Evolutionary conservation across 805 yeast species (phyloP), one percentile per base, ranked within the genome.

Genomic region (Diddensiella santjacobensis): DNA sequence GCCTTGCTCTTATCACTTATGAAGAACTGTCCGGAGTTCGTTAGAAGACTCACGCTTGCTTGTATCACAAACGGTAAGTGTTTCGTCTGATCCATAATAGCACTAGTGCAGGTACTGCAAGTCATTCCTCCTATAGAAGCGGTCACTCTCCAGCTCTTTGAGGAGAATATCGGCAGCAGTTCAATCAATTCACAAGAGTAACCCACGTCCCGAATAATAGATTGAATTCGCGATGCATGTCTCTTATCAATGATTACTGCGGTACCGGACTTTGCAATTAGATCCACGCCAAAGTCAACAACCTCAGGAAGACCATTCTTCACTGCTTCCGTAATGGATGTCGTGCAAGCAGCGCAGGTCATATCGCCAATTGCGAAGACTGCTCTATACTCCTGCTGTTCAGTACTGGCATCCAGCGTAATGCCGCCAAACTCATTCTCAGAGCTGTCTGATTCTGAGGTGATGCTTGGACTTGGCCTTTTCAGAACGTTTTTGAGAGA

Each of bases 61-160:
- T 75, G 79, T 17, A 72, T 63, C 2, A 84, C 76, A 60, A 77
- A 81, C 1, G 77, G 74, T 35, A 83, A 58, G 3, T 69, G 47
- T 18, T 73, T 29, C 61, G 61, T 22, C 70, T 78, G 26, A 5
- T 71, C 64, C 6, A 70, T 65, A 8, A 86, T 76, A 0, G 90
- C 69, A 36, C 72, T 72, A 1, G 79, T 79, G 63, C 93, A 83
- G 0, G 87, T 79, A 4, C 85, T 80, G 65, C 91, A 85, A 0
- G 88, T 79, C 63, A 84, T 83, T 2, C 90, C 91, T 8, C 83
- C 85, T 39, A 85, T 78, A 0, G 79, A 66, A 0, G 87, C 88
- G 8, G 72, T 68, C 5, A 82, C 76, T 55, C 74, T 75, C 55
- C 69, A 75, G 22, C 64, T 50, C 47, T 72, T 74, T 3, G 57